Evolutionary conservation across 139 green algal genomes (phyloP).

Genomic region (Chlamydomonas sp.): DNA sequence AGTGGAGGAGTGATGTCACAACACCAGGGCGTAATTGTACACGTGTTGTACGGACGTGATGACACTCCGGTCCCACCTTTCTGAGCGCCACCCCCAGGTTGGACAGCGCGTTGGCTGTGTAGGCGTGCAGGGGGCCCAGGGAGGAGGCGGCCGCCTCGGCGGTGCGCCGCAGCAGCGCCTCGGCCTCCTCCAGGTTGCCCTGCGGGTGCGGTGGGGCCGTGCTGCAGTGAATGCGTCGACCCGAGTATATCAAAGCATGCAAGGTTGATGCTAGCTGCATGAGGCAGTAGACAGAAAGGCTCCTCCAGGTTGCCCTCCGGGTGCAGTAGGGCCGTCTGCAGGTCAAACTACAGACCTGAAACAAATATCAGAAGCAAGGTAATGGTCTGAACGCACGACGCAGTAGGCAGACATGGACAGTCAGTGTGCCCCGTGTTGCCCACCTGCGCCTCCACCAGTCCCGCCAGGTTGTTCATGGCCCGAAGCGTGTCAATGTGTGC

Average conservation of each 20-base stretch:
- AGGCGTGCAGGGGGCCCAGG: slow-evolving; percentile 15
- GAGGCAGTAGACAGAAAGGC: not conserved
- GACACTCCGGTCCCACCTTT: not conserved
- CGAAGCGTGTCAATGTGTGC: slow-evolving; percentile 13
- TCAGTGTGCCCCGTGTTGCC: not conserved
- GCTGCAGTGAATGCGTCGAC: not conserved
- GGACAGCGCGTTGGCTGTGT: slow-evolving; percentile 12
- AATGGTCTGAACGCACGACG: not conserved
- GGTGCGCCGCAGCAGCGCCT: slow-evolving; percentile 19
- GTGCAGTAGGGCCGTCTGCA: not conserved
- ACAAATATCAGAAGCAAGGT: not conserved
- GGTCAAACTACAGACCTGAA: not conserved
- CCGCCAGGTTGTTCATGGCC: slow-evolving; percentile 25
- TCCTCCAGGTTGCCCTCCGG: not conserved
- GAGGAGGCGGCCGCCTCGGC: slow-evolving; percentile 3
- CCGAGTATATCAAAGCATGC: not conserved
- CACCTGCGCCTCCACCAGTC: slow-evolving; percentile 23
- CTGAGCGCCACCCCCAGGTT: slow-evolving; percentile 31
- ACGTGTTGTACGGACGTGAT: not conserved
- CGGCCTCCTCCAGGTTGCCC: slow-evolving; percentile 33
- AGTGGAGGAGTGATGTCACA: not conserved
- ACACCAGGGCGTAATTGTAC: not conserved
- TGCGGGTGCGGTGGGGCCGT: not conserved
- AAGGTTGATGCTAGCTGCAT: not conserved
- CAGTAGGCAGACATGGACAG: not conserved